Base-by-base conservation (phyloP, 768 basidiomycete species). In the Tulasnella sp. region DNA sequence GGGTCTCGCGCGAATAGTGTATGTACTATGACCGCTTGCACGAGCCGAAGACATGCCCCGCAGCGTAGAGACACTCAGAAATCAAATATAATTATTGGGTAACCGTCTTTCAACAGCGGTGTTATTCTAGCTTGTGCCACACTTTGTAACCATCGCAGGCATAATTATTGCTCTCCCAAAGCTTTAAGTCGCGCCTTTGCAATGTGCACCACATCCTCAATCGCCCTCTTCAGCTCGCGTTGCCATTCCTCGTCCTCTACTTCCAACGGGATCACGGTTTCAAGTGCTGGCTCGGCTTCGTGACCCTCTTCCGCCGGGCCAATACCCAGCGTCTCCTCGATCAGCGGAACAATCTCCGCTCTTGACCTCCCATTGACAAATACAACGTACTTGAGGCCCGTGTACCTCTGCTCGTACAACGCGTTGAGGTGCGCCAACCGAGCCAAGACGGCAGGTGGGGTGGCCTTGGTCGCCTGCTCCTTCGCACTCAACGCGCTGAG, bases 361-460 rank as follows among this genome's bases (percentile, higher is more conserved):
- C 94, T 85, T 77, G 88, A 88, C 77, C 95, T 87, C 40, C 93
- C 93, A 80, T 95, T 94, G 52, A 97, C 96, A 80, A 96, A 97
- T 6, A 94, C 96, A 83, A 97, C 93, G 81, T 94, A 97, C 25
- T 92, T 87, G 78, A 97, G 81, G 3, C 91, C 90, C 0, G 91
- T 89, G 80, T 91, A 97, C 73, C 83, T 83, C 37, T 81, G 84
- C 81, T 96, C 93, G 80, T 96, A 97, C 78, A 88, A 88, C 14
- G 84, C 86, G 79, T 97, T 97, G 71, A 97, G 87, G 79, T 92
- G 88, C 39, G 82, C 86, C 22, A 97, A 86, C 11, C 93, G 88
- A 7, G 84, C 87, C 29, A 97, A 85, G 45, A 96, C 90, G 76
- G 89, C 90, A 36, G 92, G 90, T 7, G 90, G 88, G 11, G 93